Evolutionary conservation across 257 asterid species (phyloP).

Genomic region (Anisodus acutangulus): DNA sequence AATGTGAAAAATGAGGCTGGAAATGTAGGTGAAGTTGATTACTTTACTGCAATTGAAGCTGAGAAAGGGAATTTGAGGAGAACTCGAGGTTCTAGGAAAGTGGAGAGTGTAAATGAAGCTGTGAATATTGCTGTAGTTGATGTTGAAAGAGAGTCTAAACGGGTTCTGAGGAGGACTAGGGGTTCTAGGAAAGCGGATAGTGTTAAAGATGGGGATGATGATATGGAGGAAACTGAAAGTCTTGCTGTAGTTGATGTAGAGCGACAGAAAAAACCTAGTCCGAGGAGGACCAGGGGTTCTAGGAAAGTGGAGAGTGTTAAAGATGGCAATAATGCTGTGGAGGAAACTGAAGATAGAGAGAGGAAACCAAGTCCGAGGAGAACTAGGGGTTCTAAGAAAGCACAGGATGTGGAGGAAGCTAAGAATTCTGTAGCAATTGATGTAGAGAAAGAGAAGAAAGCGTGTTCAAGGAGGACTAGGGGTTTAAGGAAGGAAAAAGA

Average conservation of each 20-base stretch:
- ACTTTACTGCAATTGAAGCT: not conserved
- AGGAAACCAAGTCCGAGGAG: conserved; percentile 42
- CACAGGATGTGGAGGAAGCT: conserved; percentile 18
- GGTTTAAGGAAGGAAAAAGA: conserved; percentile 42
- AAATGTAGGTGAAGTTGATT: conserved; percentile 12
- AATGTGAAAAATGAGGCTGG: not conserved
- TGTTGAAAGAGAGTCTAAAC: conserved; percentile 22
- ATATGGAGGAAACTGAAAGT: conserved; percentile 25
- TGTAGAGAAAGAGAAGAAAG: conserved; percentile 38
- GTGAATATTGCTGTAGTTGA: conserved; percentile 7
- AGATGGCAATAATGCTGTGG: not conserved
- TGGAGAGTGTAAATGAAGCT: not conserved
- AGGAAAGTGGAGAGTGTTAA: conserved; percentile 8
- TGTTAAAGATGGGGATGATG: conserved; percentile 22
- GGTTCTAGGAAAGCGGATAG: too few species aligned
- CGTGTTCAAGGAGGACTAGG: conserved; percentile 47
- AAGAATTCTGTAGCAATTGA: conserved; percentile 37
- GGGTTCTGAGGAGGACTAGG: too few species aligned
- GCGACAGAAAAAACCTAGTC: not conserved
- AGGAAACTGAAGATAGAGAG: conserved; percentile 28
- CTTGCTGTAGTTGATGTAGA: conserved; percentile 27
- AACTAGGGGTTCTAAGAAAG: conserved; percentile 41
- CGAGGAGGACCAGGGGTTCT: conserved; percentile 32
- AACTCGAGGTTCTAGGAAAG: not conserved
- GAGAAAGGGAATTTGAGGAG: not conserved